Conservation (phyloP, 2,329 filamentous ascomycete species). For the Phialophora tarda region DNA sequence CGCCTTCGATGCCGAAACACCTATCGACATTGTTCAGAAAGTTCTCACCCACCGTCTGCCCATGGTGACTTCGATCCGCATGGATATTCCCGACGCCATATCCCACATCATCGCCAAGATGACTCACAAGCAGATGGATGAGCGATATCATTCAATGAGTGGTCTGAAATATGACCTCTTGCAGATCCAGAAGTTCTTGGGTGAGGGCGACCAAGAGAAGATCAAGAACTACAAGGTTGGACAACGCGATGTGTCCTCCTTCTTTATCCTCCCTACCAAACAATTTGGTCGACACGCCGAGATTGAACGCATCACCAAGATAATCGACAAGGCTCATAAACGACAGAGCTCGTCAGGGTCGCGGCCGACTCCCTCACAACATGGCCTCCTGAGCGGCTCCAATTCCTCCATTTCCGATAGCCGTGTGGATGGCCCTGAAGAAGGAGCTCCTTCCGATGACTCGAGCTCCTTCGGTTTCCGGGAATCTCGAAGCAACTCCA, state of each 20-base stretch:
- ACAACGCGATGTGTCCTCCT: conserved; percentile 86
- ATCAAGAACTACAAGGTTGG: conserved; percentile 77
- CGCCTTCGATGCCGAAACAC: conserved; percentile 78
- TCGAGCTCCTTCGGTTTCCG: conserved; percentile 54
- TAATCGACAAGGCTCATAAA: conserved; percentile 77
- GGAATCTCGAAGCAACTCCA: conserved; percentile 48
- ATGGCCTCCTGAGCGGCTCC: conserved; percentile 57
- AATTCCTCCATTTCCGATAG: conserved; percentile 59
- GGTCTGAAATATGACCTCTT: conserved; percentile 82
- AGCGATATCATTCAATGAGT: conserved; percentile 87
- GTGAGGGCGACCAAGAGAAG: conserved; percentile 72
- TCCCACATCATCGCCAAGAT: conserved; percentile 87
- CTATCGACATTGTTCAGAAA: conserved; percentile 89
- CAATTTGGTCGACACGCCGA: conserved; percentile 83
- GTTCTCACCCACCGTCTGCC: conserved; percentile 81
- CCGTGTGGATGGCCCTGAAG: conserved; percentile 58
- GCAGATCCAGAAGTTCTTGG: conserved; percentile 74
- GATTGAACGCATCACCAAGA: conserved; percentile 69
- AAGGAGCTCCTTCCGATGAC: conserved; percentile 59
- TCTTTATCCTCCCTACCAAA: conserved; percentile 80
- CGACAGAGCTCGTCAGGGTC: conserved; percentile 58
- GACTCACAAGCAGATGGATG: conserved; percentile 84
- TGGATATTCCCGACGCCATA: conserved; percentile 83
- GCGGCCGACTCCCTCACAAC: conserved; percentile 45
- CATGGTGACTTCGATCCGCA: conserved; percentile 74